Base-by-base conservation (phyloP, 2,329 filamentous ascomycete species). In the Aspergillus brasiliensis region DNA sequence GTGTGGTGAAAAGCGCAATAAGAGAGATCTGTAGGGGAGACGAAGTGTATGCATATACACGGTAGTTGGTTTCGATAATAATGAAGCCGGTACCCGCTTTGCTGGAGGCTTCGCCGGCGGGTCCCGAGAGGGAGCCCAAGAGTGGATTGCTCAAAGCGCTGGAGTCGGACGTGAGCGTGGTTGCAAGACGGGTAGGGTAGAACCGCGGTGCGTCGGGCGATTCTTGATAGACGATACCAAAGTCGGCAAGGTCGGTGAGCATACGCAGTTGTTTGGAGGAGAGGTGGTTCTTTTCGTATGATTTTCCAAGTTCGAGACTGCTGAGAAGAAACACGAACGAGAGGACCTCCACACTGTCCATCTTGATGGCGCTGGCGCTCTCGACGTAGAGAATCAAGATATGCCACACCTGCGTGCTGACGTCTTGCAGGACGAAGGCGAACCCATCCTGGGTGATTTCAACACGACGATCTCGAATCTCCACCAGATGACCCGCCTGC, bases 1-100 rank as follows among this genome's bases (percentile, higher is more conserved):
- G 88, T 61, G 90, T 89, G 53, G 89, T 86, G 80, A 99, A 99
- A 64, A 99, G 89, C 40, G 89, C 88, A 48, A 99, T 88, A 61
- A 99, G 92, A 56, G 92, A 92, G 65, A 98, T 99, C 76, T 97
- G 94, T 0, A 99, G 86, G 0, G 93, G 91, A 0, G 92, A 97
- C 34, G 90, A 89, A 6, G 96, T 98, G 80, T 99, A 99, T 31
- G 95, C 95, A 80, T 99, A 99, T 67, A 99, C 81, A 25, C 95
- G 91, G 80, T 97, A 98, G 79, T 99, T 99, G 8, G 95, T 99
- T 80, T 99, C 95, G 66, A 99, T 86, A 70, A 99, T 93, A 72
- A 99, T 92, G 80, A 92, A 95, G 63, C 93, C 93, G 5, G 76
- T 73, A 10, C 73, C 72, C 6, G 73, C 62, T 48, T 73, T 71